A percentile compares a stretch with the other conserved stretches of the same genome.
Conservation (phyloP, 257 asterid species). For the Solanum etuberosum region DNA sequence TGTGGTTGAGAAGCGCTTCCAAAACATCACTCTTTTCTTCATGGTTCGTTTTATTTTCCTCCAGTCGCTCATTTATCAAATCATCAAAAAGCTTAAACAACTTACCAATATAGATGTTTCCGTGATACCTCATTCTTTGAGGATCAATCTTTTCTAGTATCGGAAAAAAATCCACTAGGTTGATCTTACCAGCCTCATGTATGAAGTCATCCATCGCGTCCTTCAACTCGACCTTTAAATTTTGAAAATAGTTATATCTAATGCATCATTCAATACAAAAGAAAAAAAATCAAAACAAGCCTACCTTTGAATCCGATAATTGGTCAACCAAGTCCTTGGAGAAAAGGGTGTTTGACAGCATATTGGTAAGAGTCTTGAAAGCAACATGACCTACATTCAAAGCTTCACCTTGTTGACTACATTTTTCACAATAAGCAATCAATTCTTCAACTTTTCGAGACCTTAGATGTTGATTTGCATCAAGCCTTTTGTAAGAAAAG, state of each 20-base stretch:
- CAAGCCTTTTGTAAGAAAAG: no score
- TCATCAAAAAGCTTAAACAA: neutral
- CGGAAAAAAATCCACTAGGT: neutral
- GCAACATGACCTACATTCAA: conserved; percentile 42
- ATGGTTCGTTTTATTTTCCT: no score
- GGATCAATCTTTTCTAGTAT: neutral
- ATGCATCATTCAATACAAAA: no score
- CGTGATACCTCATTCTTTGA: neutral
- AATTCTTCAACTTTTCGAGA: no score
- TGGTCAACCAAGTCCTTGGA: conserved; percentile 49
- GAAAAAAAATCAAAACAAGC: no score
- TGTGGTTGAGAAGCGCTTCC: no score
- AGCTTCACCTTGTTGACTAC: conserved; percentile 27
- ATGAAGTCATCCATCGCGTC: neutral
- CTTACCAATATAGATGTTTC: neutral
- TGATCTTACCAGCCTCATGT: neutral
- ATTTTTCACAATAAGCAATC: neutral
- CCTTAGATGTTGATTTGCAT: no score
- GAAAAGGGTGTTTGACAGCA: conserved; percentile 43
- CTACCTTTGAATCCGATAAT: conserved; percentile 34
- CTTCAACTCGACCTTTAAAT: neutral
- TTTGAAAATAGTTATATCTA: no score
- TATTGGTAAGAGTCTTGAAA: conserved; percentile 11
- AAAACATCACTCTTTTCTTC: no score
- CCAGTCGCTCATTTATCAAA: no score